phyloP scores from a whole-genome alignment of 2,329 filamentous ascomycete genomes.

The Pseudocercospora ulei region DNA sequence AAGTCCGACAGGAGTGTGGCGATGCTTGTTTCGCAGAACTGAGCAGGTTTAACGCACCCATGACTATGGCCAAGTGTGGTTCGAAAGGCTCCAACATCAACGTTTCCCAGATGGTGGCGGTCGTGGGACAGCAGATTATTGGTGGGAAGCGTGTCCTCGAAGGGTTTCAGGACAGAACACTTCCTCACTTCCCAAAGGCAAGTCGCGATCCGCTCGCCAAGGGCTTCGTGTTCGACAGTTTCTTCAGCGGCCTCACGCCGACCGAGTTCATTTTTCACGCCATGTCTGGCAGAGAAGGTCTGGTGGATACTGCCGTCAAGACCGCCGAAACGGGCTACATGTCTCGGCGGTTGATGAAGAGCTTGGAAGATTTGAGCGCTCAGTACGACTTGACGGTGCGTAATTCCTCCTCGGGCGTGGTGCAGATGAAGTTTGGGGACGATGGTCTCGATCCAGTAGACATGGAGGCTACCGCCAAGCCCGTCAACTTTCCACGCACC shows the following conservation, averaged over 20 bases:
- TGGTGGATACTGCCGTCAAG: slow-evolving; percentile 98
- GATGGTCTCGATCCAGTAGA: slow-evolving; percentile 93
- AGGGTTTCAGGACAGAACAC: slow-evolving; percentile 87
- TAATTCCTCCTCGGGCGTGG: slow-evolving; percentile 76
- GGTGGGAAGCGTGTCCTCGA: slow-evolving; percentile 83
- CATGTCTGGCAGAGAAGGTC: slow-evolving; percentile 93
- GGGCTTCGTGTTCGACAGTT: slow-evolving; percentile 93
- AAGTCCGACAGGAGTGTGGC: slow-evolving; percentile 83
- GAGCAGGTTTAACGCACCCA: slow-evolving; percentile 80
- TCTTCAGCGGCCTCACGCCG: slow-evolving; percentile 82
- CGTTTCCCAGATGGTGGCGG: slow-evolving; percentile 96
- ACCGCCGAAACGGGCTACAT: slow-evolving; percentile 98
- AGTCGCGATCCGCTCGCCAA: slow-evolving; percentile 86
- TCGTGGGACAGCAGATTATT: slow-evolving; percentile 97
- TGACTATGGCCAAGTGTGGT: slow-evolving; percentile 94
- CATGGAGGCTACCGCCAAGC: slow-evolving; percentile 90
- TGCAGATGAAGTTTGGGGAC: slow-evolving; percentile 95
- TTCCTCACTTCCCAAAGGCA: slow-evolving; percentile 93
- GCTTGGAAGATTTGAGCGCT: slow-evolving; percentile 83
- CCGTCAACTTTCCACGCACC: slow-evolving; percentile 83
- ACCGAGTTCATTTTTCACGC: slow-evolving; percentile 97
- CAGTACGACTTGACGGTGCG: slow-evolving; percentile 92
- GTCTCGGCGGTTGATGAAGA: slow-evolving; percentile 97
- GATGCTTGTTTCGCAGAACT: slow-evolving; percentile 81
- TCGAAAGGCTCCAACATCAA: slow-evolving; percentile 97